A percentile compares a stretch with the other conserved stretches of the same genome.
Conservation (phyloP, 768 basidiomycete genomes). For the Mycena galericulata region DNA sequence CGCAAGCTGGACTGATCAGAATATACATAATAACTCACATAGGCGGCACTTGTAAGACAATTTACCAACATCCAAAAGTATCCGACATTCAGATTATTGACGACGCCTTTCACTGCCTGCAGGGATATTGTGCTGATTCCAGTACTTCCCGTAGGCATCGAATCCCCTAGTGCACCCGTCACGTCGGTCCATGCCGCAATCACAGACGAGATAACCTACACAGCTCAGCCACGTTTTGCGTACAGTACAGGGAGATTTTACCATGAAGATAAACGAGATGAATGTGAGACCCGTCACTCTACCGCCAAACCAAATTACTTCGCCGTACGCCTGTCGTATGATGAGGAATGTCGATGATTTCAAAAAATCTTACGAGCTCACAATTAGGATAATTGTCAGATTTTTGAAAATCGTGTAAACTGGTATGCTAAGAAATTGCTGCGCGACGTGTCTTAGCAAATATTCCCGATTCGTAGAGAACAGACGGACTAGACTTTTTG, state of each 20-base stretch:
- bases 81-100: conserved; percentile 74
- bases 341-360: conserved; percentile 7
- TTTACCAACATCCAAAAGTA: conserved; percentile 98
- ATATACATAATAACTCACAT: conserved; percentile 67
- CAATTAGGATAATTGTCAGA: conserved; percentile 98
- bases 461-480: neutral
- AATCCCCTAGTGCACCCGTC: conserved; percentile 55
- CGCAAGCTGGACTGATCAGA: conserved; percentile 20
- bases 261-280: conserved; percentile 94
- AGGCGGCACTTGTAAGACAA: conserved; percentile 89
- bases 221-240: neutral
- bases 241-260: conserved; percentile 44
- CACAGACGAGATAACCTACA: conserved; percentile 89
- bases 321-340: conserved; percentile 88
- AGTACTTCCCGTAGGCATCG: conserved; percentile 48
- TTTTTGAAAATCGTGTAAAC: conserved; percentile 99
- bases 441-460: conserved; percentile 20
- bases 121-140: conserved; percentile 50
- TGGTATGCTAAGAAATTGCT: conserved; percentile 98
- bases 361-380: conserved; percentile 49
- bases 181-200: conserved; percentile 98
- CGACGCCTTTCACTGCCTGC: conserved; percentile 57
- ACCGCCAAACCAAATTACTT: conserved; percentile 97
- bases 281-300: conserved; percentile 89
- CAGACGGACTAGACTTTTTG: conserved; percentile 89